Base-by-base conservation (phyloP, 169 alveolate species). In the Eimeria tenella region DNA sequence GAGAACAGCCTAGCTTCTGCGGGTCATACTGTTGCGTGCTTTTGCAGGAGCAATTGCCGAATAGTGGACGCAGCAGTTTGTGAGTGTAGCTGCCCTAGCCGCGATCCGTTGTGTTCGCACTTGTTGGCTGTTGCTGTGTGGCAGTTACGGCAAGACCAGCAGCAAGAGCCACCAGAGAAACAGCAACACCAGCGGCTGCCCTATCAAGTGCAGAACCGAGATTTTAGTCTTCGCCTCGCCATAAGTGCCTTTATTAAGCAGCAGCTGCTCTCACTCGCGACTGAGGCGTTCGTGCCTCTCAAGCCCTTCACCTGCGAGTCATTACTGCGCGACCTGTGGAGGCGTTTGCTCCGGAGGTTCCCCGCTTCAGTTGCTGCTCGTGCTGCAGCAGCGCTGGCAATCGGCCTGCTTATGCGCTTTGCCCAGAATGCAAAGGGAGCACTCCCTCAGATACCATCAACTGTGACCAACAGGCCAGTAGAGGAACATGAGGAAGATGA, bases 31-130 rank as follows among this genome's bases (percentile, higher is more conserved):
- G 89, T 93, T 95, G 86, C 93, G 52, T 52, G 11, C 75, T 21
- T 31, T 25, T 92, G 91, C 90, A 93, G 95, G 7, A 19, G 88
- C 62, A 93, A 93, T 60, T 82, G 95, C 73, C 95, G 95, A 55
- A 49, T 63, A 55, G 95, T 93, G 65, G 95, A 93, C 90, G 65
- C 83, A 70, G 93, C 88, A 8, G 90, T 74, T 19, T 83, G 95
- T 84, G 93, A 84, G 86, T 93, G 95, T 90, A 84, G 93, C 93
- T 93, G 95, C 75, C 95, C 95, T 21, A 93, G 86, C 65, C 83
- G 49, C 49, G 60, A 70, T 19, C 86, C 92, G 68, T 83, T 74
- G 13, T 93, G 95, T 52, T 79, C 93, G 10, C 95, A 93, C 77
- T 31, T 93, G 93, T 52, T 75, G 11, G 95, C 95, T 19, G 95